Percentiles rank a stretch among this genome's conserved stretches.
Conservation (phyloP, 805 yeast species). For the Wickerhamomyces alni region DNA sequence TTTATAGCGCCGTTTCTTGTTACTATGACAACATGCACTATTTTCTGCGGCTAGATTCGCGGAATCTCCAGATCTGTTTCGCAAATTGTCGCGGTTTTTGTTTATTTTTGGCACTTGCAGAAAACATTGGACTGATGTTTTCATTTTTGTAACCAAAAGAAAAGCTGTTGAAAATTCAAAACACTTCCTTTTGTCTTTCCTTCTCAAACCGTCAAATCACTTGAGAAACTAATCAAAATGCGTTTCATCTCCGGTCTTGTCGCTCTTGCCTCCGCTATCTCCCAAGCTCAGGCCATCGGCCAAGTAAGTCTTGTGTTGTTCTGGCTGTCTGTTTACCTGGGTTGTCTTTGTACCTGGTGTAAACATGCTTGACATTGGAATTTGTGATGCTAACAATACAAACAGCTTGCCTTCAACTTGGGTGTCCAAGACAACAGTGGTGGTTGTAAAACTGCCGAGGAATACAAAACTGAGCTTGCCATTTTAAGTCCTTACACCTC, state of each 20-base stretch:
- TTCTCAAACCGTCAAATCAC: background rate
- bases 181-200: background rate
- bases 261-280: constrained; percentile 38
- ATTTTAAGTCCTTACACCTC: constrained; percentile 52
- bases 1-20: too few relatives aligned
- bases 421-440: constrained; percentile 78
- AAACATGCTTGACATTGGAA: background rate
- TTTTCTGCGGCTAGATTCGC: background rate
- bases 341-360: background rate
- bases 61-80: background rate
- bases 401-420: constrained; percentile 68
- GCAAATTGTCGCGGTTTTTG: background rate
- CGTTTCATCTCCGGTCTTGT: constrained; percentile 16
- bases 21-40: too few relatives aligned
- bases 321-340: too few relatives aligned
- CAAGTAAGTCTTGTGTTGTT: constrained; percentile 33
- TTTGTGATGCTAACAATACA: constrained; percentile 1
- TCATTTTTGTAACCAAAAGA: background rate
- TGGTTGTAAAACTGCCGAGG: constrained; percentile 67
- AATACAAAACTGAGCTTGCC: constrained; percentile 64
- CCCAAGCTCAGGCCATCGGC: constrained; percentile 54
- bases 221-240: constrained; percentile 8
- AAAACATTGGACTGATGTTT: background rate
- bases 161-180: background rate
- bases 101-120: background rate